Evolutionary conservation across 352 stramenopile genomes (phyloP).

Genomic region (Phytopythium vexans): DNA sequence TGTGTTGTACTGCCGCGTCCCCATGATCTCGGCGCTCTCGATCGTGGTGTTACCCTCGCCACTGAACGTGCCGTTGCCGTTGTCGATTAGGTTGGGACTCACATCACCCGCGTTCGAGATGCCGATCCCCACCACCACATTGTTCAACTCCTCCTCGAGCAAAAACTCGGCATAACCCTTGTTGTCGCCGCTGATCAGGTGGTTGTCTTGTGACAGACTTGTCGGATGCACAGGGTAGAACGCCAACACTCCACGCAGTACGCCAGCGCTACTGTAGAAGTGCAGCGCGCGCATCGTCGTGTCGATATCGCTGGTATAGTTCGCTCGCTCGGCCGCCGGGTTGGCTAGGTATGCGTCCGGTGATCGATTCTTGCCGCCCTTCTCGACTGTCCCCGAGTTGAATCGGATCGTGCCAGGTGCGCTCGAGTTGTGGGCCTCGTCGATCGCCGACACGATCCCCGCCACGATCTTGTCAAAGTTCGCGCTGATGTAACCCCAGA

Average conservation of each 20-base stretch:
- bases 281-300: slow-evolving; percentile 63
- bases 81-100: slow-evolving; percentile 44
- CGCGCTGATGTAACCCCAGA: slow-evolving; percentile 40
- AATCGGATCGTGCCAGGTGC: slow-evolving; percentile 38
- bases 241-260: slow-evolving; percentile 51
- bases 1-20: slow-evolving; percentile 27
- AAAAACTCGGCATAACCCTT: slow-evolving; percentile 59
- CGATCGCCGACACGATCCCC: slow-evolving; percentile 63
- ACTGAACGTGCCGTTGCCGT: slow-evolving; percentile 39
- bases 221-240: slow-evolving; percentile 80
- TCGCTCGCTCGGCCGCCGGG: slow-evolving; percentile 41
- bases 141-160: slow-evolving; percentile 28
- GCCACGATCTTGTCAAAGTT: slow-evolving; percentile 66
- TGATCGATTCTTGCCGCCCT: slow-evolving; percentile 66
- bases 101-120: slow-evolving; percentile 48
- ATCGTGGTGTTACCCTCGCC: slow-evolving; percentile 31
- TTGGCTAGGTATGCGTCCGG: slow-evolving; percentile 76
- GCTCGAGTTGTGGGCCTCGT: slow-evolving; percentile 50
- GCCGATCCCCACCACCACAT: slow-evolving; percentile 28
- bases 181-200: slow-evolving; percentile 79
- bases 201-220: slow-evolving; percentile 72
- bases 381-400: slow-evolving; percentile 24
- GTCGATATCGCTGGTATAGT: slow-evolving; percentile 63
- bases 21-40: slow-evolving; percentile 43
- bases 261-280: slow-evolving; percentile 31